These are phyloP conservation scores for Solanum chilense DNA, from an alignment of 257 asterid species.

Conservation along the genomic window DNA sequence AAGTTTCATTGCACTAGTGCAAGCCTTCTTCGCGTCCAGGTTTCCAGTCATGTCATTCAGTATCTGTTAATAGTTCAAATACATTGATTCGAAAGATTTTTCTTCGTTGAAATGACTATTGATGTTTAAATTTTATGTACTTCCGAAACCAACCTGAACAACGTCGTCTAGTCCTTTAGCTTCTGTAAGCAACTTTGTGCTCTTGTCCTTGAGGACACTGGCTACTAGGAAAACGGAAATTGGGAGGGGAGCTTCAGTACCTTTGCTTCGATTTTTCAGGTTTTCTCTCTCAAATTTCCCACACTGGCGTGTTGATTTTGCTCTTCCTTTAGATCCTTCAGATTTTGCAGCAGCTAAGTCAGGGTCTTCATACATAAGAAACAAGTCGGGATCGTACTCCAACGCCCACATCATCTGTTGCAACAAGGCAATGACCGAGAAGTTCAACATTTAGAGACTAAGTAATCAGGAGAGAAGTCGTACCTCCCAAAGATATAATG, in stretches of 20 bases:
- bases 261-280: constrained; percentile 35
- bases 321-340: constrained; percentile 46
- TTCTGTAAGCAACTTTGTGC: constrained; percentile 61
- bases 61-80: constrained; percentile 31
- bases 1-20: constrained; percentile 67
- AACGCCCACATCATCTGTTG: constrained; percentile 96
- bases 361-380: constrained; percentile 42
- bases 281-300: constrained; percentile 77
- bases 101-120: background rate
- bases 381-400: constrained; percentile 74
- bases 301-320: constrained; percentile 41
- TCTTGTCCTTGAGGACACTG: constrained; percentile 70
- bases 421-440: background rate
- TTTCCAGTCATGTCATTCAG: constrained; percentile 74
- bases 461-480: background rate
- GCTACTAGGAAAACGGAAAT: constrained; percentile 85
- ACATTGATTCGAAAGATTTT: background rate
- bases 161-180: constrained; percentile 90
- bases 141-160: constrained; percentile 43
- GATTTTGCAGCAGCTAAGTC: constrained; percentile 30
- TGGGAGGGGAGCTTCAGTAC: constrained; percentile 49
- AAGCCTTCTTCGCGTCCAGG: constrained; percentile 76
- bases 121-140: background rate
- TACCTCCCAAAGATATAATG: constrained; percentile 96
- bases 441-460: background rate